Percentiles rank a stretch among this genome's conserved stretches.
Conservation (phyloP, 1,139 yeast species). For the Hyphopichia wangnamkhiaoensis region DNA sequence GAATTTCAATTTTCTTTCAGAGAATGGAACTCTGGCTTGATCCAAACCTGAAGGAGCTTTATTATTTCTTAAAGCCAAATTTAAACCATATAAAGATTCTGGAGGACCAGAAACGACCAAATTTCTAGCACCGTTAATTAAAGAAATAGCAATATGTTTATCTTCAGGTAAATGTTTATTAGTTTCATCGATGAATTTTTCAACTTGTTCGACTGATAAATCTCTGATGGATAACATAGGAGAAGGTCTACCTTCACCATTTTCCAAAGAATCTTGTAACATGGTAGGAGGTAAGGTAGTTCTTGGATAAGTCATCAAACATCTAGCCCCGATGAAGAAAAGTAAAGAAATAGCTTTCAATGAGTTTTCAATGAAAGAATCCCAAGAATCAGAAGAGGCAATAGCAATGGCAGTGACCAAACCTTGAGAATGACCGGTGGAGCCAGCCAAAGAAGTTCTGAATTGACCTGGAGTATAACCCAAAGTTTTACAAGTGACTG, state of each 20-base stretch:
- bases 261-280: constrained; percentile 87
- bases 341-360: constrained; percentile 79
- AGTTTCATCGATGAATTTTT: constrained; percentile 77
- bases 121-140: constrained; percentile 93
- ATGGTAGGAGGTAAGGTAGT: constrained; percentile 94
- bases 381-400: constrained; percentile 87
- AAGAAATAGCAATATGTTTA: constrained; percentile 86
- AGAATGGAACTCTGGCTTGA: constrained; percentile 90
- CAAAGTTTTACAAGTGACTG: constrained; percentile 79
- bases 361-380: constrained; percentile 68
- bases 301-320: constrained; percentile 87
- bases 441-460: constrained; percentile 69
- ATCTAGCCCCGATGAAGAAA: constrained; percentile 92
- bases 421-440: constrained; percentile 99
- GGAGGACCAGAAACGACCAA: constrained; percentile 98
- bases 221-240: constrained; percentile 97
- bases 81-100: constrained; percentile 95
- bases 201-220: constrained; percentile 76
- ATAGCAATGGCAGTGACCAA: constrained; percentile 90
- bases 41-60: constrained; percentile 94
- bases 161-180: constrained; percentile 91
- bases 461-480: constrained; percentile 91
- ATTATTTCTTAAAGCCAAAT: constrained; percentile 85
- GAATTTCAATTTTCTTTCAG: constrained; percentile 90
- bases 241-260: constrained; percentile 95